Evolutionary conservation across 371 early-diverging fungal species (phyloP).

Genomic region (Mortierella sp.): DNA sequence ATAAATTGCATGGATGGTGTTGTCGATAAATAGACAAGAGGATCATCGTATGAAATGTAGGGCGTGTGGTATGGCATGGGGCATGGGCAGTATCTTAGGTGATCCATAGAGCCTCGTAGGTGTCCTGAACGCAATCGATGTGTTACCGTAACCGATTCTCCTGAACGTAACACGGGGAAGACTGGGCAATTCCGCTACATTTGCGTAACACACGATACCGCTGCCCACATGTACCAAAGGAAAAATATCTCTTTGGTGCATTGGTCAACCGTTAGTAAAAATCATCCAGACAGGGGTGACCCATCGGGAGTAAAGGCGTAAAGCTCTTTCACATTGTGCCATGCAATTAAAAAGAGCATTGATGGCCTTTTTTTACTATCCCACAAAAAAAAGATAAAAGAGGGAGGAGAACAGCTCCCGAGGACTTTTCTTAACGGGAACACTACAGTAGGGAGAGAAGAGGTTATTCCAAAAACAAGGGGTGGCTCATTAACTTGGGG

Average conservation of each 20-base stretch:
- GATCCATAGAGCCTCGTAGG: background rate
- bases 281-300: background rate
- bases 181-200: background rate
- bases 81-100: background rate
- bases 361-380: background rate
- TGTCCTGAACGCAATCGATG: background rate
- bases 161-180: background rate
- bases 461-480: background rate
- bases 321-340: too few relatives aligned
- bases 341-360: too few relatives aligned
- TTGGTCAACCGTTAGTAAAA: background rate
- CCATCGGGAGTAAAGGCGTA: background rate
- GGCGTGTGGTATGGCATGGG: background rate
- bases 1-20: background rate
- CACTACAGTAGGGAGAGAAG: background rate
- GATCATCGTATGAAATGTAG: background rate
- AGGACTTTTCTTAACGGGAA: background rate
- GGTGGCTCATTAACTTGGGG: background rate
- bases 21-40: background rate
- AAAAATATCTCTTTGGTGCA: background rate
- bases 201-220: conserved; percentile 2
- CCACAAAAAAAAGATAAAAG: background rate
- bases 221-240: background rate
- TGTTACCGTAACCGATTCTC: background rate
- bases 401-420: background rate